A percentile compares a stretch with the other conserved stretches of the same genome.
phyloP scores from a whole-genome alignment of 805 yeast genomes.

The Saccharomycopsis sp. region DNA sequence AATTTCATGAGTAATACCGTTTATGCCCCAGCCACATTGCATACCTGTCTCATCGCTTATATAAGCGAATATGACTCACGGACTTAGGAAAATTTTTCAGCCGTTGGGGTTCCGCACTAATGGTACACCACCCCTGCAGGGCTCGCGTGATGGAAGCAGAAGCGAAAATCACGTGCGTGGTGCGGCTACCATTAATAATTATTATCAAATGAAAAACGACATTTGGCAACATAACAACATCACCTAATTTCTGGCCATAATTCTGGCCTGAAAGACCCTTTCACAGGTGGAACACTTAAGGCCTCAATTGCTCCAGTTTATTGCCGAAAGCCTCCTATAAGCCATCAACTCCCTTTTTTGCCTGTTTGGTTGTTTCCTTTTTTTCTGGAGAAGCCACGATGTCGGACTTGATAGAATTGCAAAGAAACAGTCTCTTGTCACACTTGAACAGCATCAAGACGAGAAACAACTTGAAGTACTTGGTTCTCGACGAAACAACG shows the following conservation, averaged over 20 bases:
- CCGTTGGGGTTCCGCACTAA: neutral
- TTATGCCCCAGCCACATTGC: neutral
- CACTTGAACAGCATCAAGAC: constrained; percentile 38
- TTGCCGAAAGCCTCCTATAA: neutral
- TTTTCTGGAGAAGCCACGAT: constrained; percentile 20
- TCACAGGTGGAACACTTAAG: neutral
- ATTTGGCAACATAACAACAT: neutral
- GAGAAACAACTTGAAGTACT: constrained; percentile 37
- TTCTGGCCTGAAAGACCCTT: neutral
- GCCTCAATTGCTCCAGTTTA: neutral
- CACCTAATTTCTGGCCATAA: neutral
- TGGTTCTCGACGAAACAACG: constrained; percentile 53
- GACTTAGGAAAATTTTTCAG: neutral
- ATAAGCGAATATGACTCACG: neutral
- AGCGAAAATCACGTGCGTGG: too few relatives aligned
- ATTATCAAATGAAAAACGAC: neutral
- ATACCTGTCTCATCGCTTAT: neutral
- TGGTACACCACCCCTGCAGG: neutral
- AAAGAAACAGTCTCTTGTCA: constrained; percentile 32
- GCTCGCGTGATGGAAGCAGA: too few relatives aligned
- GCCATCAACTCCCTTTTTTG: too few relatives aligned
- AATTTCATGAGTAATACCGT: neutral
- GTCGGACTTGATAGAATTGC: constrained; percentile 35
- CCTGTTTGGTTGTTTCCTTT: neutral
- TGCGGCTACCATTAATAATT: neutral